Percentiles rank a stretch among this genome's conserved stretches.
phyloP scores from a whole-genome alignment of 2,329 filamentous ascomycete genomes.

The Pseudopyricularia javanii region DNA sequence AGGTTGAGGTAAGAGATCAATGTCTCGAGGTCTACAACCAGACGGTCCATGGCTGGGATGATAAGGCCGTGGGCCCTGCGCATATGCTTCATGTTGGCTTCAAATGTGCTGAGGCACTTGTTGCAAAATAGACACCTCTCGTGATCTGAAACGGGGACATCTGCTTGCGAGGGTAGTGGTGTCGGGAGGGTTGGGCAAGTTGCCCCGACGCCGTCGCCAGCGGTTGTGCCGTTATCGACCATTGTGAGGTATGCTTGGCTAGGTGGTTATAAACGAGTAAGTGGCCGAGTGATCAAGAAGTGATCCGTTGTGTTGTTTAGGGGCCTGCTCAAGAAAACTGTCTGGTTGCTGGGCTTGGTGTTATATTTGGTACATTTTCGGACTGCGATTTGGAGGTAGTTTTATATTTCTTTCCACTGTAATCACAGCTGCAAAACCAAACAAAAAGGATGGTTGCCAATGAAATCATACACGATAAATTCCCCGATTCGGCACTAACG shows the following conservation, averaged over 20 bases:
- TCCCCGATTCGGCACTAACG: no score
- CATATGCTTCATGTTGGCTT: slow-evolving; percentile 33
- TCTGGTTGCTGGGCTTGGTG: no score
- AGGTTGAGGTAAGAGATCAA: slow-evolving; percentile 34
- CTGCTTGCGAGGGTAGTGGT: neutral
- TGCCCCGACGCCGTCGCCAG: neutral
- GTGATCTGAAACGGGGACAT: slow-evolving; percentile 11
- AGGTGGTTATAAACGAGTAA: neutral
- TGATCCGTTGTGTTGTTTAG: no score
- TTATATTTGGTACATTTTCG: no score
- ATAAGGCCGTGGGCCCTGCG: slow-evolving; percentile 31
- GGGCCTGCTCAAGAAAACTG: no score
- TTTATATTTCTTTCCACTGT: no score
- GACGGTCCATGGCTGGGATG: slow-evolving; percentile 22
- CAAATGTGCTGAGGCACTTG: slow-evolving; percentile 14
- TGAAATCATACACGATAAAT: no score
- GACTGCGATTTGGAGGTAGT: no score
- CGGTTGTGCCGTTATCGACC: neutral
- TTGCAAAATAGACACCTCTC: slow-evolving; percentile 31
- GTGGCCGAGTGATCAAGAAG: neutral
- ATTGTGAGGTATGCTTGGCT: neutral
- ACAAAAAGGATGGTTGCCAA: no score
- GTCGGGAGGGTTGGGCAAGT: neutral
- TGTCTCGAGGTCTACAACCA: slow-evolving; percentile 32
- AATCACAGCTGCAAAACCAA: no score